phyloP scores from a whole-genome alignment of 805 yeast species.

The Yarrowia yakushimensis region DNA sequence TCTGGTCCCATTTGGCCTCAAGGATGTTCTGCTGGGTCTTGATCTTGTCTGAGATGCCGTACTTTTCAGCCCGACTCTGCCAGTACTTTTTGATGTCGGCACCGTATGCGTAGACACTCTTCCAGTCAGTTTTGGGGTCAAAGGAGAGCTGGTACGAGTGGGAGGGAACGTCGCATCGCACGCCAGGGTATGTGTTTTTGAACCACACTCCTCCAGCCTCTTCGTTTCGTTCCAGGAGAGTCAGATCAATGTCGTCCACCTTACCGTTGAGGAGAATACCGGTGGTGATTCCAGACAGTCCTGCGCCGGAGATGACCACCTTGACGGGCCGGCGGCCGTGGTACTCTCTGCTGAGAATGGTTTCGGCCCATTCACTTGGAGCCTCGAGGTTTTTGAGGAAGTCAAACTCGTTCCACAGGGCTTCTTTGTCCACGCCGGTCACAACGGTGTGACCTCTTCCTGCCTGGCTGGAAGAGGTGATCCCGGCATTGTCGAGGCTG shows the following conservation, averaged over 20 bases:
- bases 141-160: slow-evolving; percentile 35
- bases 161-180: slow-evolving; percentile 34
- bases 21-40: slow-evolving; percentile 29
- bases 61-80: slow-evolving; percentile 32
- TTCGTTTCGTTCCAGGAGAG: slow-evolving; percentile 33
- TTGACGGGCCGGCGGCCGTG: slow-evolving; percentile 26
- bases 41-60: slow-evolving; percentile 30
- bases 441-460: not conserved
- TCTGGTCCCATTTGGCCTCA: slow-evolving; percentile 29
- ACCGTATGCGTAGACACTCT: slow-evolving; percentile 32
- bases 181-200: slow-evolving; percentile 32
- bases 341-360: slow-evolving; percentile 9
- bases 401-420: slow-evolving; percentile 5
- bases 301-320: slow-evolving; percentile 36
- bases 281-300: slow-evolving; percentile 34
- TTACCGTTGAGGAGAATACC: slow-evolving; percentile 31
- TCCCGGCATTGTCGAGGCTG: not conserved
- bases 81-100: slow-evolving; percentile 32
- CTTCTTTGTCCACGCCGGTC: slow-evolving; percentile 12
- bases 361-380: slow-evolving; percentile 8
- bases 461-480: slow-evolving; percentile 2
- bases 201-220: slow-evolving; percentile 36
- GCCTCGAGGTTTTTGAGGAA: slow-evolving; percentile 14
- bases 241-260: slow-evolving; percentile 31
- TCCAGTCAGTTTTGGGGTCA: slow-evolving; percentile 35